These are phyloP conservation scores for Solioccasus polychromus DNA, from an alignment of 768 basidiomycete species.

Conservation along the genomic window DNA sequence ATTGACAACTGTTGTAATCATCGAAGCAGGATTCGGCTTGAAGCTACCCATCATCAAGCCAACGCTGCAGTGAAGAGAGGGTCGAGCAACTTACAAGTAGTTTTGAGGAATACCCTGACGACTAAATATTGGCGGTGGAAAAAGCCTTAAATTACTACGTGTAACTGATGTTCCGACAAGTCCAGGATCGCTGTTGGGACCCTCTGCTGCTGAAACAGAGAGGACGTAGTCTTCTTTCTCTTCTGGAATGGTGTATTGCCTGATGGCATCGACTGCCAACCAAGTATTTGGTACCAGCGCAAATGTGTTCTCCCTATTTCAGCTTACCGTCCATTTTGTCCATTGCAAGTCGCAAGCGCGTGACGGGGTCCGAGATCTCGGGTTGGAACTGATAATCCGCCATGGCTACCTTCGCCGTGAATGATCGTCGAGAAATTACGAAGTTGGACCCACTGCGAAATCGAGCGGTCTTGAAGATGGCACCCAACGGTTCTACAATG, in stretches of 20 bases:
- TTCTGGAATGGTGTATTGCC: slow-evolving; percentile 63
- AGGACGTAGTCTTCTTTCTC: slow-evolving; percentile 64
- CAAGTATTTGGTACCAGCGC: slow-evolving; percentile 3
- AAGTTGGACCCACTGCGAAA: slow-evolving; percentile 72
- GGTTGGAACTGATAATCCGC: slow-evolving; percentile 91
- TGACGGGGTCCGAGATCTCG: slow-evolving; percentile 63
- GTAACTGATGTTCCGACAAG: slow-evolving; percentile 26
- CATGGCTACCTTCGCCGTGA: slow-evolving; percentile 61
- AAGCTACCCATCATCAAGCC: slow-evolving; percentile 45
- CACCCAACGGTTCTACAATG: slow-evolving; percentile 67
- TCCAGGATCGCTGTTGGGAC: slow-evolving; percentile 52
- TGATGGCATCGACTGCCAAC: slow-evolving; percentile 65
- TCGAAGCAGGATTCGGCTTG: slow-evolving; percentile 74
- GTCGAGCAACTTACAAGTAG: slow-evolving; percentile 59
- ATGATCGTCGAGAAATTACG: neutral
- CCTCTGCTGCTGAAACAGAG: slow-evolving; percentile 25
- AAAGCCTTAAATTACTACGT: slow-evolving; percentile 65
- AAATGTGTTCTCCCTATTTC: neutral
- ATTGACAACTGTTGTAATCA: slow-evolving; percentile 61
- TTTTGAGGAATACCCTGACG: slow-evolving; percentile 74
- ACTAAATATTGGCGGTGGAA: slow-evolving; percentile 90
- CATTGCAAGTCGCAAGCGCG: slow-evolving; percentile 70
- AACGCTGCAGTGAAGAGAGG: neutral
- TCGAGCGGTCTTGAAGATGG: slow-evolving; percentile 77
- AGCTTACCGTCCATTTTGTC: slow-evolving; percentile 75